Percentiles rank a stretch among this genome's conserved stretches.
phyloP scores from a whole-genome alignment of 73 alveolate species.

The Urostyla sp. region DNA sequence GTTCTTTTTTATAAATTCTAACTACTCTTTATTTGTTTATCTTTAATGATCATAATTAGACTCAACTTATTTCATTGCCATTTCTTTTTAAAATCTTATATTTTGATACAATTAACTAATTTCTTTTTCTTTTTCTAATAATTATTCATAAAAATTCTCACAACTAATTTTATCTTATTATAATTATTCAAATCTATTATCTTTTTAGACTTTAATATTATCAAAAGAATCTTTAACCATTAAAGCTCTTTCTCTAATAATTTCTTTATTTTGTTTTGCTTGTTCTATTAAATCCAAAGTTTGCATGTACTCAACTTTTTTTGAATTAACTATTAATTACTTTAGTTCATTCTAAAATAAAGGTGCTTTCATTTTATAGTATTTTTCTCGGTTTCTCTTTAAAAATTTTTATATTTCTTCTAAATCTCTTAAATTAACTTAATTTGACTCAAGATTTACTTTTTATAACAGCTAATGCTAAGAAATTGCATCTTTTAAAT shows the following conservation, averaged over 20 bases:
- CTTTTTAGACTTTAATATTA: constrained; percentile 6
- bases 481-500: constrained; percentile 34
- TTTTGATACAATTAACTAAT: not conserved
- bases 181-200: not conserved
- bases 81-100: not conserved
- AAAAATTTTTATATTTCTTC: constrained; percentile 25
- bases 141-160: not conserved
- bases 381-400: constrained; percentile 23
- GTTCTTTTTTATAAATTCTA: not conserved
- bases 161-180: not conserved
- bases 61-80: not conserved
- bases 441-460: constrained; percentile 29
- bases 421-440: constrained; percentile 40
- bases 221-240: constrained; percentile 15
- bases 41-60: not conserved
- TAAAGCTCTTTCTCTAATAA: constrained; percentile 3
- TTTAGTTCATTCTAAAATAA: constrained; percentile 15
- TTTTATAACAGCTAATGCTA: constrained; percentile 13
- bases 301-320: constrained; percentile 1
- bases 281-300: not conserved
- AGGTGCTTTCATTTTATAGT: constrained; percentile 7
- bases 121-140: not conserved
- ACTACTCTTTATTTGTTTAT: not conserved
- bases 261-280: not conserved
- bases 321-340: not conserved